Base-by-base conservation (phyloP, 2,329 filamentous ascomycete species). In the Cladosporium sp. region DNA sequence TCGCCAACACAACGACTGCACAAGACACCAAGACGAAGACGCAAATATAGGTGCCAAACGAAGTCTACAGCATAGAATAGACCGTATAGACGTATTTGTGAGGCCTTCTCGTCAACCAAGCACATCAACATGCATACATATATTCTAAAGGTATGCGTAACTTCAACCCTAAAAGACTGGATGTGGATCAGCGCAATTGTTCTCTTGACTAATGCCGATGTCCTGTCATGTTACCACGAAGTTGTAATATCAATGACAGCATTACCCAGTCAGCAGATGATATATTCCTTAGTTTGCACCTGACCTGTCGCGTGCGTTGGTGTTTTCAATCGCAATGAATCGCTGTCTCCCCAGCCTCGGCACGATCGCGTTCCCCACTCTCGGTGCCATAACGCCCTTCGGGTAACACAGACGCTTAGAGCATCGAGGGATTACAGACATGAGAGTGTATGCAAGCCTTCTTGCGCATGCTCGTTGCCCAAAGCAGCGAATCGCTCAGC, bases 331-430 rank as follows among this genome's bases (percentile, higher is more conserved):
- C 23, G 14, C 49, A 52, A 28, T 6, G 4, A 12, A 6, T 53
- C 7, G 4, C 50, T 28, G 5, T 55, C 28, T 26, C 16, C 8
- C 40, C 14, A 31, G 58, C 58, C 58, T 61, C 58, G 58, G 58
- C 46, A 60, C 37, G 58, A 46, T 35, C 7, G 18, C n/a, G 58
- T 61, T 46, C 58, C 56, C 58, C 58, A 49, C 58, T 37, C 35
- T 26, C 35, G 8, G 21, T 12, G 28, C 44, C 58, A 61, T 61
- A 31, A 61, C 58, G 23, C n/a, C 40, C 52, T 33, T 49, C 58
- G 44, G 44, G 40, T 33, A 61, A 50, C 40, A 1, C 14, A 31
- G 56, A 28, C 35, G 40, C 55, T 4, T 5, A 14, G 40, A 40
- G 6, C 40, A 57, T 57, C 33, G 33, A 21, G n/a, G 33, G 10